Base-by-base conservation (phyloP, 2,329 filamentous ascomycete genomes). In the Diaporthe amygdali region DNA sequence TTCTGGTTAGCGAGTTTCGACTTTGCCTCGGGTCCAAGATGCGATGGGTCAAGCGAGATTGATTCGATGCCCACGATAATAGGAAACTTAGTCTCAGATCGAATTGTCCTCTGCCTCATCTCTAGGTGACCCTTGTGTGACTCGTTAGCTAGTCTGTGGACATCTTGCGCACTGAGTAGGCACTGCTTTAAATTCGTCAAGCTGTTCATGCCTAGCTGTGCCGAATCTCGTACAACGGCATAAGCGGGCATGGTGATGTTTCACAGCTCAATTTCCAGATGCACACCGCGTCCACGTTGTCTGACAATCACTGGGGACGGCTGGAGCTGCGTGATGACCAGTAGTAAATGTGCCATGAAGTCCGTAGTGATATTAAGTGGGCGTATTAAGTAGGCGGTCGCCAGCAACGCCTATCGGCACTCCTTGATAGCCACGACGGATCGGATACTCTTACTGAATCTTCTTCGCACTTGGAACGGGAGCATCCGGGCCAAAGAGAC, bases 401-500 rank as follows among this genome's bases (percentile, higher is more conserved):
- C 30, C 44, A 49, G 59, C 41, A 20, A 63, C 59, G 27, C 32
- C 7, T 4, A 14, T 37, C 6, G 10, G 2, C 52, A 22, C 2
- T 22, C 52, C 14, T 5, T 5, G 4, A 22, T 5, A 46, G 39
- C 27, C 17, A 2, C 8, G 8, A 7, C 20, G 2, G 12, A 20
- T 8, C 20, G 2, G 5, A 27, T 37, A 5, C 39, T 3, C 5
- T 66, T 73, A 77, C 37, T 72, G 71, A 14, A 66, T 66, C 74
- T 77, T 78, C 49, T 74, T 74, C 20, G 61, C 34, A 15, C 59
- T 37, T n/a, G 69, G 46, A 17, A 52, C 69, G 15, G 75, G 75
- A 37, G 72, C 77, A 73, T 86, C 84, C 6, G 83, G 81, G 3
- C 90, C 91, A 80, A 93, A 92, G 2, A 87, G 46, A 0, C 91